Conservation (phyloP, 1,284 basidiomycete genomes). For the Cerioporus squamosus region DNA sequence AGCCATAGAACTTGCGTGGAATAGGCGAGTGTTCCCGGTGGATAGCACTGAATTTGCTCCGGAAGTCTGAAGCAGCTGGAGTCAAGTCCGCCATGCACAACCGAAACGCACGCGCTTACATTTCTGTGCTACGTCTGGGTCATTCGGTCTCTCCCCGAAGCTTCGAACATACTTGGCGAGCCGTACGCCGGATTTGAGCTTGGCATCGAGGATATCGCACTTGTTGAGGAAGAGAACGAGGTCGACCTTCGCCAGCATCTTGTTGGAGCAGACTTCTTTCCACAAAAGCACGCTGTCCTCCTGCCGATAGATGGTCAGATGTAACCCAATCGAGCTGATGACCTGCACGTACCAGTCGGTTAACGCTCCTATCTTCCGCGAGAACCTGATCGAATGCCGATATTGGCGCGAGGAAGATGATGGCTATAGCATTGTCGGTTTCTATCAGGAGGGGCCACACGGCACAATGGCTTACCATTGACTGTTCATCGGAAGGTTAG, state of each 20-base stretch:
- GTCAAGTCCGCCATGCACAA: not conserved
- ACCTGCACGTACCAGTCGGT: slow-evolving; percentile 58
- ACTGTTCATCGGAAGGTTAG: slow-evolving; percentile 10
- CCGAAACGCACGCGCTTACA: slow-evolving; percentile 42
- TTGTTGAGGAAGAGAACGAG: slow-evolving; percentile 82
- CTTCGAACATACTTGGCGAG: slow-evolving; percentile 73
- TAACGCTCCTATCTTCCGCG: slow-evolving; percentile 69
- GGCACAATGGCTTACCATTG: slow-evolving; percentile 24
- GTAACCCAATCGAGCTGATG: slow-evolving; percentile 6
- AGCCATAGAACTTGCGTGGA: slow-evolving; percentile 79
- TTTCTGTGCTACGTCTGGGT: slow-evolving; percentile 72
- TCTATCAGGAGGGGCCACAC: not conserved
- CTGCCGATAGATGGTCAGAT: slow-evolving; percentile 37
- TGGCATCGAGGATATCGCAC: slow-evolving; percentile 73
- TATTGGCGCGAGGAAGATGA: slow-evolving; percentile 83
- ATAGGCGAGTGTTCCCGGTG: slow-evolving; percentile 76
- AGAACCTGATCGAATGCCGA: slow-evolving; percentile 80
- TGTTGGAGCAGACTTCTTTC: slow-evolving; percentile 78
- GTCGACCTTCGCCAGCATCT: slow-evolving; percentile 71
- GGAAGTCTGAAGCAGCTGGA: slow-evolving; percentile 54
- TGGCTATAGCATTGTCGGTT: slow-evolving; percentile 43
- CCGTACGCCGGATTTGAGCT: slow-evolving; percentile 63
- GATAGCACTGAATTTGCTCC: slow-evolving; percentile 77
- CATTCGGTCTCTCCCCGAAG: slow-evolving; percentile 74
- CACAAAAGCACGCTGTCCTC: slow-evolving; percentile 82